Conservation (phyloP, 2,329 filamentous ascomycete species). For the Simplicillium aogashimaense region DNA sequence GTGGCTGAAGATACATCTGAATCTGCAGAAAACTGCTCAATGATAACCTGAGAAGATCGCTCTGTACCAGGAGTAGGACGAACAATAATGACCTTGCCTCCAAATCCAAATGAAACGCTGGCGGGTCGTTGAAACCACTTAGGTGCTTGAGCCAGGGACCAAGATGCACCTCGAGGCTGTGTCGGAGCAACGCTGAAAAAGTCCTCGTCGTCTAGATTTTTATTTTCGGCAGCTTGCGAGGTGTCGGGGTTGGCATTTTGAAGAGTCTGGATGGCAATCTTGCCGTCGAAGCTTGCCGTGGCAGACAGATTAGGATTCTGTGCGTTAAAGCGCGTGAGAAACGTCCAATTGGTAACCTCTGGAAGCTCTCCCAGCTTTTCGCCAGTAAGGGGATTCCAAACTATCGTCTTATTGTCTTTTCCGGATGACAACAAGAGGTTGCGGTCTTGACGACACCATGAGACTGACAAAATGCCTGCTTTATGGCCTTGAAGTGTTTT, state of each 20-base stretch:
- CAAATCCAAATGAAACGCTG: constrained; percentile 88
- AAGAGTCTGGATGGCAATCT: constrained; percentile 85
- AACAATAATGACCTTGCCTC: constrained; percentile 80
- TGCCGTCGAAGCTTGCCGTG: constrained; percentile 94
- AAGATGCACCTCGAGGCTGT: constrained; percentile 82
- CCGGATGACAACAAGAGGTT: constrained; percentile 86
- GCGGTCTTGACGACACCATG: constrained; percentile 89
- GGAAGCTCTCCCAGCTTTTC: constrained; percentile 85
- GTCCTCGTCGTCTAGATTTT: constrained; percentile 76
- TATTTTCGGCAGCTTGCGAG: constrained; percentile 57
- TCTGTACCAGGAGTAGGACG: constrained; percentile 53
- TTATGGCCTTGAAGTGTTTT: constrained; percentile 84
- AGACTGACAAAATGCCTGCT: constrained; percentile 83
- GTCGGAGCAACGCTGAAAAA: constrained; percentile 93
- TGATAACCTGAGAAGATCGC: constrained; percentile 65
- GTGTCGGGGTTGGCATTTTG: constrained; percentile 81
- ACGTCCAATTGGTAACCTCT: constrained; percentile 98
- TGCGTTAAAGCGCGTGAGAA: constrained; percentile 89
- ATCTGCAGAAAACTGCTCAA: constrained; percentile 84
- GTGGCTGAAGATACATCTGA: constrained; percentile 75
- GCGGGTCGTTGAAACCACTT: constrained; percentile 83
- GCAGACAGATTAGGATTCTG: constrained; percentile 86
- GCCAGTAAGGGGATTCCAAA: constrained; percentile 94
- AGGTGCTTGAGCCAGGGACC: constrained; percentile 76
- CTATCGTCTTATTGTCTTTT: constrained; percentile 90